Base-by-base conservation (phyloP, 257 asterid species). In the Buddleja alternifolia region DNA sequence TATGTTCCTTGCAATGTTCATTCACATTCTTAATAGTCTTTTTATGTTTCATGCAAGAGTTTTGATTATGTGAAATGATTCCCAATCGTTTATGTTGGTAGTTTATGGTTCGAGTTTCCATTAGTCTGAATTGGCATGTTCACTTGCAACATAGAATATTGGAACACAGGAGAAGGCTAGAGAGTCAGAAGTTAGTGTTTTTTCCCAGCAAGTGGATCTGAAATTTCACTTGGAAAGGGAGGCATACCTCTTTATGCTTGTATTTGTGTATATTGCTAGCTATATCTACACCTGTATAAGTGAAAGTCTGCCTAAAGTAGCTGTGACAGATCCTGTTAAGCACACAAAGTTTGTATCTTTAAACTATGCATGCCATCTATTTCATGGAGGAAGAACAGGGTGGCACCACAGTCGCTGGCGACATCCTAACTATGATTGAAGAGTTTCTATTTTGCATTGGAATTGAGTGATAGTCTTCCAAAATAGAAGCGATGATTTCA, bases 21-120 rank as follows among this genome's bases (percentile, higher is more conserved):
- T 75, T 47, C 47, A 56, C 64, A 51, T 74, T 47, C 20, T 23
- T 3, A 32, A 17, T 40, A 24, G 15, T 74, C 57, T 68, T 51
- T 66, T 74, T 47, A 56, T 46, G 66, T 60, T 67, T 12, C 3
- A 39, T 46, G 8, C 46, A 17, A 47, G 34, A 66, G 60, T 21
- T 40, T 70, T 47, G 10, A 9, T 15, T 29, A 9, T 45, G 36
- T 45, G 34, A 6, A 50, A 11, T 50, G 40, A 11, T 66, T 20
- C 58, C 62, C 41, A 29, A 39, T 57, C 8, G 7, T 61, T 46
- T 55, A 61, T n/a, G 44, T 17, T 59, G 37, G 57, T 71, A 44
- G 12, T 64, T 67, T 47, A 9, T 42, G 65, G 34, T 47, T 59
- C 53, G 15, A 23, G 62, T 17, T 69, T 69, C 44, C 57, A 40